Base-by-base conservation (phyloP, 805 yeast genomes). In the Starmerella potacharoeniae region DNA sequence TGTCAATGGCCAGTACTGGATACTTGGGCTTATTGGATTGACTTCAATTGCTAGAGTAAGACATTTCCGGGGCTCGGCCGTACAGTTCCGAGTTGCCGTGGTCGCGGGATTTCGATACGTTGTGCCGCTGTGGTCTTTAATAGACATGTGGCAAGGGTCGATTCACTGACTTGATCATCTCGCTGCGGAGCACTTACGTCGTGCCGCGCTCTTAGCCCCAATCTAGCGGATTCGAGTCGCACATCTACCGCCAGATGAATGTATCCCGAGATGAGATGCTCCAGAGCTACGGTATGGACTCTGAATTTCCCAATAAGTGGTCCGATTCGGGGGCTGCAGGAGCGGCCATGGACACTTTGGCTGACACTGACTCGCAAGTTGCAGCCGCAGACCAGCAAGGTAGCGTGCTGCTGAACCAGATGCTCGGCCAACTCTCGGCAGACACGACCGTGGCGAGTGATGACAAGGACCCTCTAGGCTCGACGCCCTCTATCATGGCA, bases 381-480 rank as follows among this genome's bases (percentile, higher is more conserved):
- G 35, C 50, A 35, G 52, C 29, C 5, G 34, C 47, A 16, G 57
- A 46, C 28, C 53, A 46, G 22, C 43, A 43, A 35, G 58, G 58
- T 43, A 58, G 60, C 40, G 60, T 63, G 17, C 58, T 65, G 65
- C 66, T 56, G 53, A 68, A 56, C 53, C 66, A 39, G 60, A 63
- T 55, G 48, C 65, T 56, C 54, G 58, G 45, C 58, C 61, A 37
- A 49, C 64, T 47, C 51, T 62, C 53, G 28, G 49, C 55, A 10
- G 40, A 53, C 46, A 51, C 39, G 6, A 9, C 51, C 7, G 60
- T 52, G n/a, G 58, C 59, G 16, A 40, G 33, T 16, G 74, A 72
- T 49, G 77, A 76, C 35, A 63, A 67, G 5, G 88, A 83, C 61
- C 86, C 87, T 1, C 67, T 83, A 56, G 82, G 82, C 5, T 75